Evolutionary conservation across 371 early-diverging fungal species (phyloP).

Genomic region (Mortierella sp.): DNA sequence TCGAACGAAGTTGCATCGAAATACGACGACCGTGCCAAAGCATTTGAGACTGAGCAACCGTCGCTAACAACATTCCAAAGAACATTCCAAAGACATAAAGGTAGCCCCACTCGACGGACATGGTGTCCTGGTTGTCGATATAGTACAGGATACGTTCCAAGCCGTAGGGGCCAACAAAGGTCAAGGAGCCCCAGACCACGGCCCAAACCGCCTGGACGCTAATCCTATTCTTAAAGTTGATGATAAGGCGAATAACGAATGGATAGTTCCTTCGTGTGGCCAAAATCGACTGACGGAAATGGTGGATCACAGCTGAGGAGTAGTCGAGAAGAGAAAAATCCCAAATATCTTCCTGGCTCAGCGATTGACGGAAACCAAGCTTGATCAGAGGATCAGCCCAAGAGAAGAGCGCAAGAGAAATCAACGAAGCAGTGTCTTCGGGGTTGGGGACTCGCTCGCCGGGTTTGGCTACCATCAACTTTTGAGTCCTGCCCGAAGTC

Average conservation of each 20-base stretch:
- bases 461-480: slow-evolving; percentile 26
- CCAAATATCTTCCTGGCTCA: slow-evolving; percentile 76
- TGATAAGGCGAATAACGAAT: slow-evolving; percentile 43
- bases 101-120: slow-evolving; percentile 50
- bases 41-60: slow-evolving; percentile 54
- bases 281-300: slow-evolving; percentile 51
- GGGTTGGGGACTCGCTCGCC: slow-evolving; percentile 66
- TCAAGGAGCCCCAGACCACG: slow-evolving; percentile 29
- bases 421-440: slow-evolving; percentile 69
- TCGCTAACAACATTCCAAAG: slow-evolving; percentile 48
- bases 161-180: slow-evolving; percentile 44
- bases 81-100: slow-evolving; percentile 59
- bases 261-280: slow-evolving; percentile 48
- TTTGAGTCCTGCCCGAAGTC: slow-evolving; percentile 60
- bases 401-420: slow-evolving; percentile 73
- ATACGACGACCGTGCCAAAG: slow-evolving; percentile 54
- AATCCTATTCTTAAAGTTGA: slow-evolving; percentile 47
- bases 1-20: slow-evolving; percentile 54
- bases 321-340: slow-evolving; percentile 66
- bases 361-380: slow-evolving; percentile 64
- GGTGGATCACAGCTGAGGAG: slow-evolving; percentile 52
- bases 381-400: slow-evolving; percentile 83
- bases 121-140: slow-evolving; percentile 33
- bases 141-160: slow-evolving; percentile 45
- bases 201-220: slow-evolving; percentile 45